phyloP scores from a whole-genome alignment of 2,329 filamentous ascomycete species.

The Ophiostoma himal-ulmi region DNA sequence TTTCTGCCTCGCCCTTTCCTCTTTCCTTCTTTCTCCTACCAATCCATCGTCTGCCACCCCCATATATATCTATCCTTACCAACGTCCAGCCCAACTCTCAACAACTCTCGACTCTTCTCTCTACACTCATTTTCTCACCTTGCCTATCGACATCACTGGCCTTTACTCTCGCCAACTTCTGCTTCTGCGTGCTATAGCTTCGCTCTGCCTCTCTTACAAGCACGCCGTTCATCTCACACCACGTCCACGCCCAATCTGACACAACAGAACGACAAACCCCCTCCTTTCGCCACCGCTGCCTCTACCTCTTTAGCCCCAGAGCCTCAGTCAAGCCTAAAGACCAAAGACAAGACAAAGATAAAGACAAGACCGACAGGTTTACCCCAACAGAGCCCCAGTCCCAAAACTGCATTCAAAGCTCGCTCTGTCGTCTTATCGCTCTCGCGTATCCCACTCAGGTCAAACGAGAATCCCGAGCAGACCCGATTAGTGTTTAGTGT shows the following conservation, averaged over 20 bases:
- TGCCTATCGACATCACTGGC: neutral
- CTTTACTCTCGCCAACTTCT: neutral
- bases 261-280: neutral
- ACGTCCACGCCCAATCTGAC: neutral
- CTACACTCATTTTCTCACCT: neutral
- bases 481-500: conserved; percentile 12
- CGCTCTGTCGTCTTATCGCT: neutral
- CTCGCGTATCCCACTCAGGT: neutral
- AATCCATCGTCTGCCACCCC: neutral
- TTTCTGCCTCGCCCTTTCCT: neutral
- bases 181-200: neutral
- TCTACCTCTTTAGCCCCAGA: neutral
- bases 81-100: neutral
- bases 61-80: neutral
- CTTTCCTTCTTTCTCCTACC: neutral
- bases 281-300: neutral
- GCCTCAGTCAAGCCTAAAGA: neutral
- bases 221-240: neutral
- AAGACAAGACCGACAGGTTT: neutral
- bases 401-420: neutral
- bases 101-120: neutral
- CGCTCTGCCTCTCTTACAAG: neutral
- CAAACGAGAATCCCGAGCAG: neutral
- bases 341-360: neutral
- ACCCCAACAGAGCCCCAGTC: neutral